Evolutionary conservation across 2,329 filamentous ascomycete species (phyloP).

Genomic region (Pleurostoma richardsiae): DNA sequence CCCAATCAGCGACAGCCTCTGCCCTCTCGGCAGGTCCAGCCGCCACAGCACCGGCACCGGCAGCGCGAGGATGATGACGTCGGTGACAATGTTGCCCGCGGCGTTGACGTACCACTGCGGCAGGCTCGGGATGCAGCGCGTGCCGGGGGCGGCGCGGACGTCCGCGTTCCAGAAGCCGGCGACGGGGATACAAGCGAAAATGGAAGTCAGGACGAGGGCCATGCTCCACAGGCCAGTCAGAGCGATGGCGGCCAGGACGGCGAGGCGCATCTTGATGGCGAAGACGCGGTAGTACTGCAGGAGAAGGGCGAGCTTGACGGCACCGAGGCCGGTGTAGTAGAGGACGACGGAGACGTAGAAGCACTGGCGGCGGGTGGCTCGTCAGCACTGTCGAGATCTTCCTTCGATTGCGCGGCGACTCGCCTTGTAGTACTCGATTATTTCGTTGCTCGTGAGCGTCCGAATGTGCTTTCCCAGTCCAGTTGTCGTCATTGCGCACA

Average conservation of each 20-base stretch:
- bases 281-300: constrained; percentile 6
- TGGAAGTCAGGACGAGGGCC: not conserved
- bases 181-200: constrained; percentile 3
- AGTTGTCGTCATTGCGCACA: constrained; percentile 8
- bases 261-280: not conserved
- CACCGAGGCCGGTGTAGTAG: constrained; percentile 2
- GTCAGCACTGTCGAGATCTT: no score
- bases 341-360: constrained; percentile 6
- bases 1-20: constrained; percentile 1
- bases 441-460: constrained; percentile 1
- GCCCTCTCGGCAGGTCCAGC: constrained; percentile 1
- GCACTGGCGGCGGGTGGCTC: not conserved
- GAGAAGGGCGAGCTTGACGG: constrained; percentile 4
- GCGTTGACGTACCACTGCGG: constrained; percentile 7
- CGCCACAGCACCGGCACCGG: constrained; percentile 6
- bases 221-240: constrained; percentile 3
- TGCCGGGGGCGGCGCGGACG: not conserved
- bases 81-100: constrained; percentile 6
- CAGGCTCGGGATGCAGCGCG: constrained; percentile 2
- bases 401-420: no score
- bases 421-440: no score
- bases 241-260: not conserved
- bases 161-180: constrained; percentile 3
- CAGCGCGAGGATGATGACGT: constrained; percentile 4
- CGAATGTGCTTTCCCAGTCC: constrained; percentile 10